A percentile compares a stretch with the other conserved stretches of the same genome.
Conservation (phyloP, 768 basidiomycete species). For the Rossbeevera mucosa region DNA sequence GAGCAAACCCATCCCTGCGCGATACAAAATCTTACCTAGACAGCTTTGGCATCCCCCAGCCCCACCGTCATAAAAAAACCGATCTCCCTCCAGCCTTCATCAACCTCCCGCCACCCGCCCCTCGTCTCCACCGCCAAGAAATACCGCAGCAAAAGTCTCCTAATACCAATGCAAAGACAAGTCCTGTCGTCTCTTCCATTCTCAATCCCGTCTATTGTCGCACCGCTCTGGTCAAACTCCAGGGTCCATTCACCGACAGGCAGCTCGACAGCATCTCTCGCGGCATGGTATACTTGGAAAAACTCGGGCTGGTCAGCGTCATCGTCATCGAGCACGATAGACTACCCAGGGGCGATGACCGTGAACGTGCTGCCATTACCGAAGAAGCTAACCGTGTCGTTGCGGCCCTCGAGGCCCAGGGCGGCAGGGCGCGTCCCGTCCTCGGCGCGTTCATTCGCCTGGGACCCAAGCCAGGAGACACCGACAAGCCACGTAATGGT, state of each 20-base stretch:
- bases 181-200: conserved; percentile 63
- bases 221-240: conserved; percentile 93
- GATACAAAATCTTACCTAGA: conserved; percentile 89
- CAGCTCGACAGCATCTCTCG: conserved; percentile 92
- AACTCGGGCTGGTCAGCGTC: conserved; percentile 91
- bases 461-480: conserved; percentile 64
- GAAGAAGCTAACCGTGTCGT: conserved; percentile 88
- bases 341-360: conserved; percentile 59
- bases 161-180: conserved; percentile 36
- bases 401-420: conserved; percentile 74
- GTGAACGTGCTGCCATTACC: conserved; percentile 60
- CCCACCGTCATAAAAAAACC: conserved; percentile 25
- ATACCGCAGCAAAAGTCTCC: conserved; percentile 24
- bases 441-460: conserved; percentile 82
- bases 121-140: conserved; percentile 8
- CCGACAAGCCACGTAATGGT: conserved; percentile 27
- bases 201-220: conserved; percentile 80
- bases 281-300: conserved; percentile 93
- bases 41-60: conserved; percentile 75
- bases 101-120: conserved; percentile 24
- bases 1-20: conserved; percentile 85
- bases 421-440: conserved; percentile 83
- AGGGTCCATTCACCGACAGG: conserved; percentile 89
- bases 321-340: conserved; percentile 91
- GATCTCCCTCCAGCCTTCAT: conserved; percentile 20